Base-by-base conservation (phyloP, 73 alveolate genomes). In the Paramecium bursaria region DNA sequence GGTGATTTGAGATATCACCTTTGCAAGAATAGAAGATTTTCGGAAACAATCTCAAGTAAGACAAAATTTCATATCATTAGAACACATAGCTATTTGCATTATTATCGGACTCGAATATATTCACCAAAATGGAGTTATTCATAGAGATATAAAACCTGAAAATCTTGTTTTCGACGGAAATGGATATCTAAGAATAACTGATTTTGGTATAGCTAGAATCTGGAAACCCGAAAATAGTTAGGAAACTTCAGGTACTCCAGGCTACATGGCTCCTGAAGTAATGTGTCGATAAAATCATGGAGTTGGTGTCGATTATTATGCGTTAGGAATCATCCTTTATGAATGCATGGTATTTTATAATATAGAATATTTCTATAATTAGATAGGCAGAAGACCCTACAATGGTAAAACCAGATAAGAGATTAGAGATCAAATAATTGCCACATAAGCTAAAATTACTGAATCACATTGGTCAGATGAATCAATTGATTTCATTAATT, bases 71-170 rank as follows among this genome's bases (percentile, higher is more conserved):
- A 30, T 26, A 21, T 27, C 1, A 13, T 0, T 11, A 60, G 80
- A 88, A 48, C 92, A 92, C 75, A 86, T 96, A 1, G 74, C 94
- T 15, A 94, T 94, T 3, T 89, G 95, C 47, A 51, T 93, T 6
- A 54, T 93, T 3, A 26, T 86, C 7, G 95, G 95, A 23, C 86
- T 93, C 17, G 98, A 95, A 50, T 95, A 96, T 77, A 90, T 96
- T 86, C 99, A 96, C 86, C 85, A 67, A 46, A 93, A 96, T 50
- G 88, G 92, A 27, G 90, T 95, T 7, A 93, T 96, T n/a, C 99
- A 96, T 85, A 85, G 98, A 86, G 99, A 96, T 80, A 93, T 96
- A 7, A 96, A 96, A 74, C 99, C 99, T 23, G 99, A 96, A 88
- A 96, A 96, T 74, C 85, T 96, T 42, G 95, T 96, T 22, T 92